Evolutionary conservation across 176 grass and related monocot genomes (phyloP).

Genomic region (Oryza coarctata): DNA sequence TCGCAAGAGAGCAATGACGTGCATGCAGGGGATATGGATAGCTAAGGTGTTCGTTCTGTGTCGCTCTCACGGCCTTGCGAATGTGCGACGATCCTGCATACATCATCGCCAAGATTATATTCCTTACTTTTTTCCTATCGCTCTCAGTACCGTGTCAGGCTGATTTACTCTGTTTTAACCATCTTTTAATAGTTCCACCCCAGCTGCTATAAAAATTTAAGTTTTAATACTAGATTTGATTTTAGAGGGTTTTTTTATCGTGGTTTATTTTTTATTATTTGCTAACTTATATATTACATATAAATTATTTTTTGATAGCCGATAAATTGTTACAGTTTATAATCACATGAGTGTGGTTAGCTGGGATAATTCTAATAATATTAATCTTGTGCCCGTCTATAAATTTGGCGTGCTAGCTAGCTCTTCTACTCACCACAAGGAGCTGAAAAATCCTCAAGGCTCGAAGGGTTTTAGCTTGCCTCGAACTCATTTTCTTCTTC

Average conservation of each 20-base stretch:
- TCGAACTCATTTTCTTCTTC: background rate
- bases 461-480: background rate
- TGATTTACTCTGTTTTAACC: background rate
- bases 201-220: too few relatives aligned
- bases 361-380: too few relatives aligned
- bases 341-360: too few relatives aligned
- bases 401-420: background rate
- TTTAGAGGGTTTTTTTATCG: too few relatives aligned
- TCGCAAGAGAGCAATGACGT: background rate
- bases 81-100: background rate
- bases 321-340: too few relatives aligned
- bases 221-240: too few relatives aligned
- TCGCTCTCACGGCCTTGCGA: background rate
- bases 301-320: too few relatives aligned
- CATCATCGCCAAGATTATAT: conserved; percentile 1
- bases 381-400: background rate
- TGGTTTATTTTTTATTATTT: too few relatives aligned
- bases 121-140: conserved; percentile 14
- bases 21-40: too few relatives aligned
- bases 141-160: background rate
- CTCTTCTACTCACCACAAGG: background rate
- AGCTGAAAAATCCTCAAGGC: background rate
- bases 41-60: conserved; percentile 17
- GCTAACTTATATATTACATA: too few relatives aligned
- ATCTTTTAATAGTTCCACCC: background rate